Evolutionary conservation across 2,329 filamentous ascomycete species (phyloP).

Genomic region (Meredithiella fracta): DNA sequence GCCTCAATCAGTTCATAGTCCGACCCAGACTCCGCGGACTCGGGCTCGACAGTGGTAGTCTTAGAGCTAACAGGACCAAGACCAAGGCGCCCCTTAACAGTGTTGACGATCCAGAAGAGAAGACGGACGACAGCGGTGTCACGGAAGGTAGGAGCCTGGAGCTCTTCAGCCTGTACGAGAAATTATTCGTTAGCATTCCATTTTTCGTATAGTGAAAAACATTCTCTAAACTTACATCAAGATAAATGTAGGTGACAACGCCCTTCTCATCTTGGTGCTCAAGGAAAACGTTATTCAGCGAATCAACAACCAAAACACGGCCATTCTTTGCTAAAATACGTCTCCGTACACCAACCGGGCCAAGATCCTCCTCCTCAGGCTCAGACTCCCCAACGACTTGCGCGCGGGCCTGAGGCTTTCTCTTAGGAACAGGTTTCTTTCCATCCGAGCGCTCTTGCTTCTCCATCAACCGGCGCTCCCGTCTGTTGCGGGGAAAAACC

Average conservation of each 20-base stretch:
- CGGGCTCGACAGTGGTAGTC: constrained; percentile 21
- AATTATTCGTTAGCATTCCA: constrained; percentile 16
- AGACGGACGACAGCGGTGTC: constrained; percentile 73
- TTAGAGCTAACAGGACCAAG: constrained; percentile 15
- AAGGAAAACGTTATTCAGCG: constrained; percentile 81
- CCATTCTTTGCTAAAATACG: constrained; percentile 86
- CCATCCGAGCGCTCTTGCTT: constrained; percentile 59
- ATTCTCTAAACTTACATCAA: constrained; percentile 53
- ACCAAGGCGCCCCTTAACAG: constrained; percentile 33
- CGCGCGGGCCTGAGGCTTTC: constrained; percentile 22
- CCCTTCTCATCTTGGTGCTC: constrained; percentile 84
- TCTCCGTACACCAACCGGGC: constrained; percentile 64
- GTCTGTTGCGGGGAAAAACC: constrained; percentile 55
- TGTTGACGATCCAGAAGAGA: constrained; percentile 50
- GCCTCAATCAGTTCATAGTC: constrained; percentile 49
- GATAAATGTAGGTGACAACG: constrained; percentile 61
- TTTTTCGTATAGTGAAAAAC: background rate
- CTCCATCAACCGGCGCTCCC: constrained; percentile 77
- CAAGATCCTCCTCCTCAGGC: constrained; percentile 35
- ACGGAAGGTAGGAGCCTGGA: constrained; percentile 56
- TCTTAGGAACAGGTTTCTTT: constrained; percentile 34
- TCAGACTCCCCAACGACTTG: constrained; percentile 16
- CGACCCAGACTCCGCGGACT: constrained; percentile 35
- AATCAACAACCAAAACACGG: constrained; percentile 86
- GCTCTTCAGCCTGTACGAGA: constrained; percentile 50